Percentiles rank a stretch among this genome's conserved stretches.
Evolutionary conservation across 495 filamentous ascomycete genomes (phyloP).

Genomic region (Talaromyces ruber): DNA sequence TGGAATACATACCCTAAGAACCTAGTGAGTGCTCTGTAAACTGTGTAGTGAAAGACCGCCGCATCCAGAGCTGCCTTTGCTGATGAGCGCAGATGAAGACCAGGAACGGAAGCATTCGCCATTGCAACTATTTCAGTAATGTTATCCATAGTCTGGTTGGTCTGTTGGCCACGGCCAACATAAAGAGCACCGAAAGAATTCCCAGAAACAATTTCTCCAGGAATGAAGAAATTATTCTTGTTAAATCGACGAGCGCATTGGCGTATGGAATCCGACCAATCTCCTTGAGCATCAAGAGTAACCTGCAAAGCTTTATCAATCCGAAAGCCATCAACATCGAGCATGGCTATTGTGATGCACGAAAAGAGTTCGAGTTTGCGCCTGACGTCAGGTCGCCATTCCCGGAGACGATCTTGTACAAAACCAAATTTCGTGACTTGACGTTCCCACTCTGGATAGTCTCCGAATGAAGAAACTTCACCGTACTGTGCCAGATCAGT

Average conservation of each 20-base stretch:
- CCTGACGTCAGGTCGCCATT: constrained; percentile 27
- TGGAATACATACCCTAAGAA: constrained; percentile 27
- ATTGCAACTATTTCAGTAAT: constrained; percentile 16
- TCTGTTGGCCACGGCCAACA: constrained; percentile 26
- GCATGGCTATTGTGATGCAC: constrained; percentile 33
- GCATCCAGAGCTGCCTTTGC: constrained; percentile 30
- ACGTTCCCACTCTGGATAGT: constrained; percentile 28
- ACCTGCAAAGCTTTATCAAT: constrained; percentile 41
- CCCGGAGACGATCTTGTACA: constrained; percentile 31
- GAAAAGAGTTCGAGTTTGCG: constrained; percentile 26
- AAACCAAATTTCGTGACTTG: constrained; percentile 29
- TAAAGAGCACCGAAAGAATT: constrained; percentile 27
- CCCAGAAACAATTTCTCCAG: constrained; percentile 35
- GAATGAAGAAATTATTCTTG: constrained; percentile 40
- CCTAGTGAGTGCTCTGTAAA: constrained; percentile 35
- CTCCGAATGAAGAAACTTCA: constrained; percentile 31
- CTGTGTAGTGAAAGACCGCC: constrained; percentile 37
- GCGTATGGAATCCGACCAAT: constrained; percentile 32
- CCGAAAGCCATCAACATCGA: constrained; percentile 41
- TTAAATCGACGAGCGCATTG: constrained; percentile 29
- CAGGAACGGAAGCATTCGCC: constrained; percentile 15
- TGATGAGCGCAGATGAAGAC: constrained; percentile 19
- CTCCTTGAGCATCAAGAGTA: constrained; percentile 35
- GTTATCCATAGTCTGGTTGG: constrained; percentile 16
- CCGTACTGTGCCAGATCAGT: constrained; percentile 19